Percentiles rank a stretch among this genome's conserved stretches.
Evolutionary conservation across 2,329 filamentous ascomycete species (phyloP).

Genomic region (Sporothrix curviconia): DNA sequence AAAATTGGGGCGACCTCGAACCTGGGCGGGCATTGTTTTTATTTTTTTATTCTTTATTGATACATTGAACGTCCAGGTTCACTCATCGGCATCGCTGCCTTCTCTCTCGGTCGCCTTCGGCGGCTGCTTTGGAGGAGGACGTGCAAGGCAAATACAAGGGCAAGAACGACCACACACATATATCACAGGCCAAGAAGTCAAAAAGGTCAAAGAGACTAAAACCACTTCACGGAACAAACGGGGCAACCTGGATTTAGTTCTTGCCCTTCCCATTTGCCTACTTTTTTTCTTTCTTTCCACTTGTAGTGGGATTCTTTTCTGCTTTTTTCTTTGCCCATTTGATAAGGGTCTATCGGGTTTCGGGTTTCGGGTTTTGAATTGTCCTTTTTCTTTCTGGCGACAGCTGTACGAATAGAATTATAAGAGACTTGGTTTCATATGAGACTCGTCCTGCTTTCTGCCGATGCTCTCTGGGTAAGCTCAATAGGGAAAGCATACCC

Average conservation of each 20-base stretch:
- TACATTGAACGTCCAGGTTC: not conserved
- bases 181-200: no score
- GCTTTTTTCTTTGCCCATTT: not conserved
- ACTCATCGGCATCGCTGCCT: not conserved
- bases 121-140: no score
- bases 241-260: no score
- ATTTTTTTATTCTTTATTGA: not conserved
- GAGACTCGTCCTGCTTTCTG: not conserved
- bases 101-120: not conserved
- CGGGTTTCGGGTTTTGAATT: not conserved
- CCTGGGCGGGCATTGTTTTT: not conserved
- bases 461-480: not conserved
- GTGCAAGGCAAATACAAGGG: not conserved
- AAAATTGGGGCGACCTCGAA: not conserved
- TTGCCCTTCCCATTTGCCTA: not conserved
- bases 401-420: not conserved
- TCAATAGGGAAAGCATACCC: no score
- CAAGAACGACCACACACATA: not conserved
- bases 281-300: not conserved
- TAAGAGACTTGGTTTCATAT: not conserved
- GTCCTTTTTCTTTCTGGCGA: not conserved
- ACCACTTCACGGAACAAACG: no score
- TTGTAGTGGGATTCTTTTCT: not conserved
- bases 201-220: no score
- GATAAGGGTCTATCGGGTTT: no score